Evolutionary conservation across 768 basidiomycete species (phyloP), one percentile per base, ranked within the genome.

Genomic region (Cystobasidium onofrii): DNA sequence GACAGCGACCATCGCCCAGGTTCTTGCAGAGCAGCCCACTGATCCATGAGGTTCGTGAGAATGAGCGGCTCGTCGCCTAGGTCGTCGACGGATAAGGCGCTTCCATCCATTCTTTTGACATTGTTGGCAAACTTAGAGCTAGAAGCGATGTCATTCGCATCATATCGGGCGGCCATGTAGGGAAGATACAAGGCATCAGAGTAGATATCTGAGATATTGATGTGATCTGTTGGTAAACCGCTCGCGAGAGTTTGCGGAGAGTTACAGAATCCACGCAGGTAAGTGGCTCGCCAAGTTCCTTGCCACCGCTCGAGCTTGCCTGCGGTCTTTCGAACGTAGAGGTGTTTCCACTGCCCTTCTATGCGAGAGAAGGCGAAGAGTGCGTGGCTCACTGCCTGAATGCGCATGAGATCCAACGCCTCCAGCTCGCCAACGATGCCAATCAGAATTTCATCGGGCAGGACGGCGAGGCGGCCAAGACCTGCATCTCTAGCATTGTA

Each of bases 141-240:
- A 20, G 17, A 33, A 41, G 55, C 60, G 34, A 76, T 39, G 10
- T 55, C 3, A 1, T 27, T 39, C 4, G 75, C n/a, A 57, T 76
- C 74, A 27, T 73, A 76, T 17, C 69, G 46, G 33, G 73, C 75
- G 23, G 75, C 62, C 41, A 76, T 60, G 52, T 64, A 44, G 18
- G 78, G 78, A 25, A 75, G 72, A 67, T 76, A 79, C 39, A 79
- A 77, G 20, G 78, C 76, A 69, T 79, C 78, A n/a, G 76, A 77
- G 72, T 64, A 78, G 23, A 78, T 36, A 23, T 73, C 57, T 1
- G 50, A 72, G 0, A 65, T 74, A 13, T 36, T 39, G 23, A 78
- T 65, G 44, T 23, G 44, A n/a, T 75, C 67, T 1, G 74, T 31
- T 1, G 76, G 77, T 2, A 66, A 54, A 23, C 15, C 25, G 20